These are phyloP conservation scores for Acorus calamus DNA, from an alignment of 106 monocot genomes.

Conservation along the genomic window DNA sequence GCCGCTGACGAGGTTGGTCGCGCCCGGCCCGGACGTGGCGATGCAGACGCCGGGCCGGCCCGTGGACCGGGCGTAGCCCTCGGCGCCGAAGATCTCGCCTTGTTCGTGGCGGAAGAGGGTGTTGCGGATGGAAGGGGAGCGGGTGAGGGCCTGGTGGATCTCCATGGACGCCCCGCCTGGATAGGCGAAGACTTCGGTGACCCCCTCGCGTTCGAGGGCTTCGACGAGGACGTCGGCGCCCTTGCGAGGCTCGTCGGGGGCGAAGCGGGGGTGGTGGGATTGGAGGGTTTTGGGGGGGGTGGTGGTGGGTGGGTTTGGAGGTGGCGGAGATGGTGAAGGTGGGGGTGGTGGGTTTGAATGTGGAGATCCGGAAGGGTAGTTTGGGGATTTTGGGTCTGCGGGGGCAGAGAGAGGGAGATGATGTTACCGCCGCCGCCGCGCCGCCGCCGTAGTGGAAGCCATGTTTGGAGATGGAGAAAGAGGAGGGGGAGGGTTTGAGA, in stretches of 20 bases:
- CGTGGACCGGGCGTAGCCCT: slow-evolving; percentile 75
- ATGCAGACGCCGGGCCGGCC: slow-evolving; percentile 81
- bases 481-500: no score
- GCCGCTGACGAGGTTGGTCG: slow-evolving; percentile 81
- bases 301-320: neutral
- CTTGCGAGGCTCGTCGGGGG: slow-evolving; percentile 60
- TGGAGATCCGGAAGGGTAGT: neutral
- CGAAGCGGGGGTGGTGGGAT: slow-evolving; percentile 8
- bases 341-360: neutral
- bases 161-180: slow-evolving; percentile 94
- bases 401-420: neutral
- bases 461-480: no score
- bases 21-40: slow-evolving; percentile 91
- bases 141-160: slow-evolving; percentile 94
- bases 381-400: neutral
- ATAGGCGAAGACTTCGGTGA: slow-evolving; percentile 78
- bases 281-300: neutral
- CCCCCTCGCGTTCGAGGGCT: slow-evolving; percentile 73
- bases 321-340: slow-evolving; percentile 6
- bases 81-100: slow-evolving; percentile 77
- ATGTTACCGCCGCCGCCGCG: neutral
- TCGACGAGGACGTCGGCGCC: slow-evolving; percentile 88
- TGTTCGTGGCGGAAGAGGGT: slow-evolving; percentile 91
- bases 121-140: slow-evolving; percentile 56
- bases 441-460: no score